A percentile compares a stretch with the other conserved stretches of the same genome.
Conservation (phyloP, 495 filamentous ascomycete genomes). For the Annulohypoxylon moriforme region DNA sequence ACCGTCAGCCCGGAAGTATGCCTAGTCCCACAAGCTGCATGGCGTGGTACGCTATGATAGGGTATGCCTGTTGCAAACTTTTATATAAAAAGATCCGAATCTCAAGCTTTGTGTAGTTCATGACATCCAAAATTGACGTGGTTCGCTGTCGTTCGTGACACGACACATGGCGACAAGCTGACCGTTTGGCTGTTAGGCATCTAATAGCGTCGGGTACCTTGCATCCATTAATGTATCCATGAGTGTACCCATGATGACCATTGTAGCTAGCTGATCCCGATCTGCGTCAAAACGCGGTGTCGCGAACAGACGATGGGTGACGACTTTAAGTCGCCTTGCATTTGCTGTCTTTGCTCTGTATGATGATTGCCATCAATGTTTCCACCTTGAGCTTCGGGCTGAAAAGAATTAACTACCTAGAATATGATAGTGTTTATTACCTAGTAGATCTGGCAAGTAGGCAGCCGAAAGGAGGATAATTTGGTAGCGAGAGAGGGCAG, state of each 20-base stretch:
- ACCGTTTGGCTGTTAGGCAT: constrained; percentile 2
- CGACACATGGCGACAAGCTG: constrained; percentile 36
- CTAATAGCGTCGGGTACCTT: constrained; percentile 1
- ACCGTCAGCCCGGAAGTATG: constrained; percentile 1
- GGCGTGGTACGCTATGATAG: constrained; percentile 39
- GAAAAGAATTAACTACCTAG: background rate
- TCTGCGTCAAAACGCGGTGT: constrained; percentile 9
- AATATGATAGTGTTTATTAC: constrained; percentile 5
- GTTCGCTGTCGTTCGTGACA: constrained; percentile 37
- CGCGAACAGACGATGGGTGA: constrained; percentile 10
- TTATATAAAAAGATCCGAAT: constrained; percentile 1
- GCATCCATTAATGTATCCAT: background rate
- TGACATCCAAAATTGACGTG: constrained; percentile 30
- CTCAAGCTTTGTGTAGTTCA: background rate
- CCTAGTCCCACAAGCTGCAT: constrained; percentile 18
- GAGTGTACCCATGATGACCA: background rate
- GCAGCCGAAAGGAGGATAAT: constrained; percentile 13
- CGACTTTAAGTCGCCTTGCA: constrained; percentile 1
- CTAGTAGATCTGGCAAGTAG: constrained; percentile 14
- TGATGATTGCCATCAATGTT: constrained; percentile 23
- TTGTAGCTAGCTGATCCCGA: background rate
- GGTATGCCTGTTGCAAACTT: constrained; percentile 5
- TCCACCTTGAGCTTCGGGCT: constrained; percentile 23
- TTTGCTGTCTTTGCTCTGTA: constrained; percentile 23
- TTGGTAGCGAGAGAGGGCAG: background rate